Conservation (phyloP, 2,329 filamentous ascomycete genomes). For the Colletotrichum sp. region DNA sequence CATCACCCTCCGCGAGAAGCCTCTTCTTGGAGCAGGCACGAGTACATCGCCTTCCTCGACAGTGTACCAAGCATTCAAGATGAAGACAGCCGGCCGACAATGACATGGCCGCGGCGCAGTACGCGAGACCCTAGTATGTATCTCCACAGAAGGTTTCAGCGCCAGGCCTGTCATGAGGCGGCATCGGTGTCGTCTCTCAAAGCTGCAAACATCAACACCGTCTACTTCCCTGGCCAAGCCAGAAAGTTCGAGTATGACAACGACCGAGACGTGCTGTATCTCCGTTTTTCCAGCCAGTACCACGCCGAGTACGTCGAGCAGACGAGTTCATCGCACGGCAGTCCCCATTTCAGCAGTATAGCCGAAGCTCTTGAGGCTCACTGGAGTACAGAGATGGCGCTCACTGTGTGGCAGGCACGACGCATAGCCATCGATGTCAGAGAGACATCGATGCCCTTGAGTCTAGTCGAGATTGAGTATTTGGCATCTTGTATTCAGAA, state of each 20-base stretch:
- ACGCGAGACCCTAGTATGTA: slow-evolving; percentile 1
- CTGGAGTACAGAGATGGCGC: slow-evolving; percentile 32
- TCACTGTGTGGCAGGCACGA: slow-evolving; percentile 26
- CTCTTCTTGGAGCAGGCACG: background rate
- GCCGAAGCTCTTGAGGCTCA: slow-evolving; percentile 27
- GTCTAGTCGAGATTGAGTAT: slow-evolving; percentile 29
- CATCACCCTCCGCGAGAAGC: background rate
- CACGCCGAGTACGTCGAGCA: background rate
- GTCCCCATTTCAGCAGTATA: background rate
- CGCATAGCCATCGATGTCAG: slow-evolving; percentile 32
- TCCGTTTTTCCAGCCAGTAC: slow-evolving; percentile 26
- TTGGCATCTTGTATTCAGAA: slow-evolving; percentile 32
- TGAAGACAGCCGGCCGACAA: background rate
- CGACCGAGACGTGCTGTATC: slow-evolving; percentile 29
- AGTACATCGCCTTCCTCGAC: slow-evolving; percentile 2
- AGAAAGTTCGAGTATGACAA: slow-evolving; percentile 26
- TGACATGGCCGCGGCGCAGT: background rate
- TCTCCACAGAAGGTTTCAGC: background rate
- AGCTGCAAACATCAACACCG: slow-evolving; percentile 20
- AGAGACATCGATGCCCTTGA: slow-evolving; percentile 24
- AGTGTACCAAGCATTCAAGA: background rate
- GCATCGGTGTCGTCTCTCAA: background rate
- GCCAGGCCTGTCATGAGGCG: slow-evolving; percentile 17
- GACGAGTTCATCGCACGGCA: background rate
- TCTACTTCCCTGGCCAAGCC: slow-evolving; percentile 28